Evolutionary conservation across 2,329 filamentous ascomycete genomes (phyloP), one percentile per base, ranked within the genome.

Genomic region (Penicillium sp.): DNA sequence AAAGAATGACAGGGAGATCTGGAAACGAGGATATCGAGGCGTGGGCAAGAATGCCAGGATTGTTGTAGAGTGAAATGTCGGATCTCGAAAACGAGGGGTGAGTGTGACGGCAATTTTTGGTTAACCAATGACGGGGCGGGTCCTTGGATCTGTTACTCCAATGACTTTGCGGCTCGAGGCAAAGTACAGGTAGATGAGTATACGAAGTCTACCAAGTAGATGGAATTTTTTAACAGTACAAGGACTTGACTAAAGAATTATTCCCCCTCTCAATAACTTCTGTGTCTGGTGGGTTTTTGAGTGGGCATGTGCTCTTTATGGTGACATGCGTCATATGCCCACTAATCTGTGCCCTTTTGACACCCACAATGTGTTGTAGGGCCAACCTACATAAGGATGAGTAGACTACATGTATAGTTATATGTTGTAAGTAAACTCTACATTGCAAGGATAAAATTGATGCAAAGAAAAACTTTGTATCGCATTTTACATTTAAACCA

Each of bases 61-160:
- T 27, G 52, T 51, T 55, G 52, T 14, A 51, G 29, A 46, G 30
- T 51, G 41, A 51, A 51, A 48, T 34, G 48, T 45, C 23, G 41
- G 27, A 39, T 40, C 40, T 51, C 29, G 50, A 48, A 53, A 53
- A 53, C 50, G 50, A 53, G 50, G 50, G 50, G 50, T 48, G 47
- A 34, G 42, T 53, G 50, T 53, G 50, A 52, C 50, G 43, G 50
- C 26, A 53, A 48, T 53, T 47, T 47, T 47, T 47, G 36, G 44
- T 53, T 52, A 52, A 47, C 50, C 50, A 53, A 53, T 53, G 44
- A 53, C 44, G 50, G 44, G 47, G 50, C 43, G 50, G 50, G 50
- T 41, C 44, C 32, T n/a, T 18, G 6, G 11, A 35, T 9, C 36
- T 30, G 32, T 26, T 41, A 42, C 35, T 48, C 36, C 38, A 47